Conservation (phyloP, 768 basidiomycete genomes). For the Panellus pusillus region DNA sequence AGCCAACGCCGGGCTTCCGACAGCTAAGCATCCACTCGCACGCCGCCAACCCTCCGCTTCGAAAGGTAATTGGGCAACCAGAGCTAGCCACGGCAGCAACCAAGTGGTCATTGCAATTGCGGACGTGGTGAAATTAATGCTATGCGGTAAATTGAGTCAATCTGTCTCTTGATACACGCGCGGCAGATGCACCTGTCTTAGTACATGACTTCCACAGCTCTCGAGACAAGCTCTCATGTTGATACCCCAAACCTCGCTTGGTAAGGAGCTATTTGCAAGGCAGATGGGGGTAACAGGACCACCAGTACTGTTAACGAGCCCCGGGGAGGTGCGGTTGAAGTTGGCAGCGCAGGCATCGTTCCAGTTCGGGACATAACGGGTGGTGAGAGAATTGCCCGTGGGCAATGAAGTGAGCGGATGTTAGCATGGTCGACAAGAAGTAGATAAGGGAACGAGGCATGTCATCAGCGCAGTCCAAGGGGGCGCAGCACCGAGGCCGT, state of each 20-base stretch:
- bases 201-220: slow-evolving; percentile 2
- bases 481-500: no score
- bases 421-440: no score
- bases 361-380: slow-evolving; percentile 3
- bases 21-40: slow-evolving; percentile 11
- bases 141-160: background rate
- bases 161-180: background rate
- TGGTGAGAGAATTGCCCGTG: slow-evolving; percentile 11
- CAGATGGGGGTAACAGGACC: background rate
- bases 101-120: slow-evolving; percentile 16
- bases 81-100: slow-evolving; percentile 21
- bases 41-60: slow-evolving; percentile 15
- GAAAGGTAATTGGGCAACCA: slow-evolving; percentile 21
- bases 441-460: no score
- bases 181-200: slow-evolving; percentile 6
- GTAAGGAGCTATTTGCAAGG: background rate
- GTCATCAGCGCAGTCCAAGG: no score
- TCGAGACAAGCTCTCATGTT: slow-evolving; percentile 1
- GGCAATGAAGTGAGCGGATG: no score
- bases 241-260: slow-evolving; percentile 15
- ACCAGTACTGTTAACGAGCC: slow-evolving; percentile 9
- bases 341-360: slow-evolving; percentile 2
- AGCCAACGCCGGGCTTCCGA: background rate
- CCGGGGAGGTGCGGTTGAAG: slow-evolving; percentile 8
- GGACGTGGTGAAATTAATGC: background rate